Conservation (phyloP, 2,329 filamentous ascomycete species). For the Diplocarpon rosae region DNA sequence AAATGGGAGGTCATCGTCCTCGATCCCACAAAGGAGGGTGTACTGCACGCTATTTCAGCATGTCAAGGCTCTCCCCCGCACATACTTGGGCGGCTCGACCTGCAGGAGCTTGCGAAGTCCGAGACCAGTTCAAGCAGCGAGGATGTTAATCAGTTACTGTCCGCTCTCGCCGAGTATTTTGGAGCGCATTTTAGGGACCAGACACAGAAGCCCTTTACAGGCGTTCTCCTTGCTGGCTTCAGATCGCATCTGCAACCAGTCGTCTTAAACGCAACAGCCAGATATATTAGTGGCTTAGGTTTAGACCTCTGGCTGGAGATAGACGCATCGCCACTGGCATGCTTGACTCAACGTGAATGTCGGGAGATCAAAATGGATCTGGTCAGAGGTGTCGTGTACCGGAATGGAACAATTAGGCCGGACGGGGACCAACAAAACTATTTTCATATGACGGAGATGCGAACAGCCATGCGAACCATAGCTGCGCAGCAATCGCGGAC, state of each 20-base stretch:
- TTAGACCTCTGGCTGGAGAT: conserved; percentile 15
- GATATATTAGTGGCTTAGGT: conserved; percentile 8
- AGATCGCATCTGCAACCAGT: conserved; percentile 6
- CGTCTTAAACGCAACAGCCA: conserved; percentile 12
- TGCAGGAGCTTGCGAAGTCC: conserved; percentile 4
- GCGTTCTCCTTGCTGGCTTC: conserved; percentile 8
- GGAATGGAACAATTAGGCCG: conserved; percentile 33
- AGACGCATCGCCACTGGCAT: conserved; percentile 16
- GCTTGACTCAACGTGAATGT: conserved; percentile 13
- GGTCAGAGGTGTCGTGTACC: conserved; percentile 30
- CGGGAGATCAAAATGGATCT: conserved; percentile 8
- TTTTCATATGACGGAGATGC: conserved; percentile 29
- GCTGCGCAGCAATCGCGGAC: conserved; percentile 19
- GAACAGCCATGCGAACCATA: conserved; percentile 14
- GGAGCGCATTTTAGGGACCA: conserved; percentile 1
- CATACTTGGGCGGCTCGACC: conserved; percentile 8
- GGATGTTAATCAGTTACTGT: not conserved
- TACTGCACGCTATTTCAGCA: conserved; percentile 23
- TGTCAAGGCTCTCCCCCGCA: not conserved
- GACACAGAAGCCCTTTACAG: conserved; percentile 4
- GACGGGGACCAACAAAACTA: conserved; percentile 33
- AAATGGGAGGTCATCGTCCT: conserved; percentile 32
- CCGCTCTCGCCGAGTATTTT: conserved; percentile 1
- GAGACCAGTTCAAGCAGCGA: not conserved
- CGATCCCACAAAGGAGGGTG: conserved; percentile 30